Percentiles rank a stretch among this genome's conserved stretches.
phyloP scores from a whole-genome alignment of 345 rosid genomes.

The Dimocarpus longan region DNA sequence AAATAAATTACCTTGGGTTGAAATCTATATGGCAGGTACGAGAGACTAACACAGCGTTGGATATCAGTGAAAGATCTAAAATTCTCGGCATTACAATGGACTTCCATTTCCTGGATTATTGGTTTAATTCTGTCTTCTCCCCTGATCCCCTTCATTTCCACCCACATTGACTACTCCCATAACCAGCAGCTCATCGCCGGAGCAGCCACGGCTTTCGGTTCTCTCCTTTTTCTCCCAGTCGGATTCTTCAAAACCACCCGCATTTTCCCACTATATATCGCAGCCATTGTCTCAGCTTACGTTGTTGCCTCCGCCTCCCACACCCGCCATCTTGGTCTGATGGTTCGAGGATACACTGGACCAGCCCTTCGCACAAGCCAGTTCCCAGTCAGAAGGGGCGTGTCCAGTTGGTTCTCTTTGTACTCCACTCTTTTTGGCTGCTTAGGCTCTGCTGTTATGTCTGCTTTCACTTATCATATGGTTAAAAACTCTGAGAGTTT shows the following conservation, averaged over 20 bases:
- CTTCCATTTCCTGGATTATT: conserved; percentile 56
- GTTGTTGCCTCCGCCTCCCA: conserved; percentile 48
- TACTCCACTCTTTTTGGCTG: conserved; percentile 47
- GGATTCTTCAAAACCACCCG: conserved; percentile 47
- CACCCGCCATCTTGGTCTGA: conserved; percentile 54
- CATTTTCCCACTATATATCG: conserved; percentile 53
- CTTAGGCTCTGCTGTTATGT: conserved; percentile 51
- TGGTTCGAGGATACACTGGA: conserved; percentile 48
- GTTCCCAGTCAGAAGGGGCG: conserved; percentile 35
- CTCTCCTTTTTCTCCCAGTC: conserved; percentile 53
- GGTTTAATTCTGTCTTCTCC: conserved; percentile 50
- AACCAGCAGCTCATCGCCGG: conserved; percentile 39
- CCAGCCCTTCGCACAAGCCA: conserved; percentile 26
- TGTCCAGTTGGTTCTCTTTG: conserved; percentile 61
- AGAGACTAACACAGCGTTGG: conserved; percentile 23
- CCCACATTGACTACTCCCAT: conserved; percentile 42
- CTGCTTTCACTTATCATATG: conserved; percentile 59
- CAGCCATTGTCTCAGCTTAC: conserved; percentile 38
- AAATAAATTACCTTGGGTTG: too few species aligned
- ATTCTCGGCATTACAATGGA: conserved; percentile 59
- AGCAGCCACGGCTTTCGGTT: conserved; percentile 51
- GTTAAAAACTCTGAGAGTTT: conserved; percentile 33
- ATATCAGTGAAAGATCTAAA: conserved; percentile 26
- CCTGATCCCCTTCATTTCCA: conserved; percentile 31
- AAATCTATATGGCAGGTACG: conserved; percentile 39